Base-by-base conservation (phyloP, 2,329 filamentous ascomycete genomes). In the Colletotrichum aenigma region DNA sequence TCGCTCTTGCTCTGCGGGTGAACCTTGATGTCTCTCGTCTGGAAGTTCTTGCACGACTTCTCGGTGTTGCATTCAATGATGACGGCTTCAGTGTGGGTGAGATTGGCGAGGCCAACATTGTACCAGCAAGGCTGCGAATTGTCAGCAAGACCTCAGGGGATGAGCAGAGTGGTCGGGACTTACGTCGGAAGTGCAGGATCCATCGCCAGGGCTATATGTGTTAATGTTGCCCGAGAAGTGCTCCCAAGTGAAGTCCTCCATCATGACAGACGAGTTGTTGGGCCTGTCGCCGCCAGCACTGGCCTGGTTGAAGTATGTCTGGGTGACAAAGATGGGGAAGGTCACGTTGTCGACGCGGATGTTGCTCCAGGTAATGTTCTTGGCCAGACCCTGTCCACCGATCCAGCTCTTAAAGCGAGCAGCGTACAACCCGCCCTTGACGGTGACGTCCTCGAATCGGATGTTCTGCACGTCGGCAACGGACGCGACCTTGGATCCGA, bases 301-400 rank as follows among this genome's bases (percentile, higher is more conserved):
- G 34, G 67, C 82, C 77, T 87, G 85, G 70, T 88, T 84, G 75
- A 79, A 79, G 78, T 88, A 88, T 52, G 83, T 86, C 78, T 87
- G 85, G 4, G 86, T 87, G n/a, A 87, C 85, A 71, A 86, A 87
- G 70, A 87, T 85, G 2, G 86, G 86, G 76, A 87, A 87, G 0
- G 86, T 84, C 34, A 87, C 86, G 71, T 87, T 88, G 77, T 84
- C 84, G 15, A 83, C 77, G 7, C 84, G 78, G 68, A 87, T 85
- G 75, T 87, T 86, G 67, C 81, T 83, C 86, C 86, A 88, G 36
- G 83, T 85, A 60, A 88, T 81, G 67, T 86, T 86, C 78, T 83
- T 84, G 7, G 82, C 85, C 7, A 87, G 79, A 4, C 86, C 86
- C 71, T 78, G 73, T 24, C 86, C 86, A 7, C 85, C 85, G 18